These are phyloP conservation scores for Aspergillus nanangensis DNA, from an alignment of 495 filamentous ascomycete species.

Conservation along the genomic window DNA sequence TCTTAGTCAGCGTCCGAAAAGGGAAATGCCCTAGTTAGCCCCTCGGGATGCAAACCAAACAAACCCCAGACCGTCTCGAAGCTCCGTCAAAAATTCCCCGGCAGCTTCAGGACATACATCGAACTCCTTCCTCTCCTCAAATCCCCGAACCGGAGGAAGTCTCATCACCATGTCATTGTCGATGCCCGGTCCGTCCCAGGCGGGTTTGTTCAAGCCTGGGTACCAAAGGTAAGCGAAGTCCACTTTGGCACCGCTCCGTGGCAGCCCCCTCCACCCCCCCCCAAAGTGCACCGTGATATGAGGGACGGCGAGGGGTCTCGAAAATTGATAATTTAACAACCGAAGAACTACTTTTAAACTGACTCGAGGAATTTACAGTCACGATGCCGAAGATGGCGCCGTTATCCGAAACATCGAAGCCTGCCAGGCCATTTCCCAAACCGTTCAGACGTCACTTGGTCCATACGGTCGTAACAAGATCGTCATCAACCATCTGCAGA, in stretches of 20 bases:
- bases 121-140: slow-evolving; percentile 18
- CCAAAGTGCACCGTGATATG: too few species aligned
- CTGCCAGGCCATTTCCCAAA: slow-evolving; percentile 90
- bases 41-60: slow-evolving; percentile 42
- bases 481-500: slow-evolving; percentile 99
- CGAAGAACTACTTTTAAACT: too few species aligned
- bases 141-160: slow-evolving; percentile 21
- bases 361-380: slow-evolving; percentile 63
- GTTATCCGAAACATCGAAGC: slow-evolving; percentile 98
- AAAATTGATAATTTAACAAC: too few species aligned
- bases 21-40: slow-evolving; percentile 16
- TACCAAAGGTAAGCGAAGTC: slow-evolving; percentile 78
- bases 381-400: slow-evolving; percentile 97
- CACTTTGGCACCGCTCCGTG: slow-evolving; percentile 23
- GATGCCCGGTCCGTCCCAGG: slow-evolving; percentile 88
- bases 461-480: slow-evolving; percentile 99
- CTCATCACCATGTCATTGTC: slow-evolving; percentile 79
- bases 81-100: slow-evolving; percentile 43
- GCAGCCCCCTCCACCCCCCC: background rate
- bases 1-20: background rate
- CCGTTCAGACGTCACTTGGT: slow-evolving; percentile 93
- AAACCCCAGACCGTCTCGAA: slow-evolving; percentile 37
- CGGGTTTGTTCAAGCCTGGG: slow-evolving; percentile 90
- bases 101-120: slow-evolving; percentile 26
- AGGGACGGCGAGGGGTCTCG: too few species aligned